phyloP scores from a whole-genome alignment of 2,329 filamentous ascomycete genomes.

The Verticillium alfalfae region DNA sequence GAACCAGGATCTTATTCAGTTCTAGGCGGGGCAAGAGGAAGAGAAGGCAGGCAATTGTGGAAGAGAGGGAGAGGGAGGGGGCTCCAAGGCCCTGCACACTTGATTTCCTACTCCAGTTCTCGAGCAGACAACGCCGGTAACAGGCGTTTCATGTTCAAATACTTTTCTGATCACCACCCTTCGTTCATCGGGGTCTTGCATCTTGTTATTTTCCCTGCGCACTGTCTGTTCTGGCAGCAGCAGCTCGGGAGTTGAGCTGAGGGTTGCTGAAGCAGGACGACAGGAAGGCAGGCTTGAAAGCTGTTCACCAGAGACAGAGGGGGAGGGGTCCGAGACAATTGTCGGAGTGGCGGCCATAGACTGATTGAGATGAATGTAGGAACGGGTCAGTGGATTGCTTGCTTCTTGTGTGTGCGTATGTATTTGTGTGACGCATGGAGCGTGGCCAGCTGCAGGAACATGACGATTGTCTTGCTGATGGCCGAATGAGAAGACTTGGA shows the following conservation, averaged over 20 bases:
- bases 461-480: not conserved
- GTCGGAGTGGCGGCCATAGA: not conserved
- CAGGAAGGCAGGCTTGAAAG: not conserved
- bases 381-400: not conserved
- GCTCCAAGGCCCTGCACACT: not conserved
- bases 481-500: not conserved
- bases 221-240: not conserved
- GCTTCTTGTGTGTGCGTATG: not conserved
- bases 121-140: not conserved
- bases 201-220: not conserved
- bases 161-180: not conserved
- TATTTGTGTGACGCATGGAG: not conserved
- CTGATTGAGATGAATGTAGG: not conserved
- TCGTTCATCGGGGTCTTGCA: not conserved
- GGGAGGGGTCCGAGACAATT: not conserved
- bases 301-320: not conserved
- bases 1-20: conserved; percentile 58
- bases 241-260: not conserved
- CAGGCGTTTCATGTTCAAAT: not conserved
- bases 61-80: not conserved
- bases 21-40: conserved; percentile 30
- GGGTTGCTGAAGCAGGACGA: not conserved
- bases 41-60: not conserved
- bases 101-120: not conserved
- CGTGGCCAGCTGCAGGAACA: not conserved